phyloP scores from a whole-genome alignment of 768 basidiomycete genomes.

The Termitomyces sp. region DNA sequence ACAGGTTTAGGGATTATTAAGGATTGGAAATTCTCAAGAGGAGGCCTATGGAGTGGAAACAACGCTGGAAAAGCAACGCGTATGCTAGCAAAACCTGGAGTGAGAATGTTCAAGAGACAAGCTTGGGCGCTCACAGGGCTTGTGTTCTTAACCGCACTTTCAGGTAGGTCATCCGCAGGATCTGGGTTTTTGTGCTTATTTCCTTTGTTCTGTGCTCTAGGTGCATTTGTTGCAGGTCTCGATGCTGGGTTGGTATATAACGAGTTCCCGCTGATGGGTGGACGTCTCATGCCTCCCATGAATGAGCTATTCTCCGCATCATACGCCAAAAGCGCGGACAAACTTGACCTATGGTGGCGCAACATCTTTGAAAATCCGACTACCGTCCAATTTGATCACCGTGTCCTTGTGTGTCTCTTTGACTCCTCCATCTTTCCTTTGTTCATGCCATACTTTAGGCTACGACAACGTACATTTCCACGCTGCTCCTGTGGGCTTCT shows the following conservation, averaged over 20 bases:
- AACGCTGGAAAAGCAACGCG: constrained; percentile 32
- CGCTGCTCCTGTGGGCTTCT: constrained; percentile 55
- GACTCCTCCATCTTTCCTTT: neutral
- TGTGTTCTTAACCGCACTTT: constrained; percentile 88
- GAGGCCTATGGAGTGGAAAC: constrained; percentile 54
- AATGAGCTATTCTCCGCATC: constrained; percentile 75
- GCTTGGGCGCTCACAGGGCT: constrained; percentile 65
- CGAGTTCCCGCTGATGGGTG: constrained; percentile 97
- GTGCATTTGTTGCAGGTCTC: constrained; percentile 96
- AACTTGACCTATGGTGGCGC: constrained; percentile 87
- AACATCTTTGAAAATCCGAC: constrained; percentile 97
- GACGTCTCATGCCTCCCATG: constrained; percentile 70
- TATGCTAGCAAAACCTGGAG: constrained; percentile 48
- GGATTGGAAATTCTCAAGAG: constrained; percentile 70
- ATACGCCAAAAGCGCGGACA: constrained; percentile 67
- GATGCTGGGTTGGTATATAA: constrained; percentile 98
- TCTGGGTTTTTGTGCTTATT: neutral
- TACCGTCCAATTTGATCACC: constrained; percentile 96
- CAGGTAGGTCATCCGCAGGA: constrained; percentile 47
- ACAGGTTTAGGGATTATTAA: constrained; percentile 69
- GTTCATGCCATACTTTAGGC: constrained; percentile 43
- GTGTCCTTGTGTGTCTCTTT: constrained; percentile 65
- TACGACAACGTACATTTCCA: constrained; percentile 73
- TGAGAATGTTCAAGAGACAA: constrained; percentile 52
- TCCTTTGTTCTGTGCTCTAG: constrained; percentile 32